A percentile compares a stretch with the other conserved stretches of the same genome.
phyloP scores from a whole-genome alignment of 306 rosid species.

The Ziziphus jujuba region DNA sequence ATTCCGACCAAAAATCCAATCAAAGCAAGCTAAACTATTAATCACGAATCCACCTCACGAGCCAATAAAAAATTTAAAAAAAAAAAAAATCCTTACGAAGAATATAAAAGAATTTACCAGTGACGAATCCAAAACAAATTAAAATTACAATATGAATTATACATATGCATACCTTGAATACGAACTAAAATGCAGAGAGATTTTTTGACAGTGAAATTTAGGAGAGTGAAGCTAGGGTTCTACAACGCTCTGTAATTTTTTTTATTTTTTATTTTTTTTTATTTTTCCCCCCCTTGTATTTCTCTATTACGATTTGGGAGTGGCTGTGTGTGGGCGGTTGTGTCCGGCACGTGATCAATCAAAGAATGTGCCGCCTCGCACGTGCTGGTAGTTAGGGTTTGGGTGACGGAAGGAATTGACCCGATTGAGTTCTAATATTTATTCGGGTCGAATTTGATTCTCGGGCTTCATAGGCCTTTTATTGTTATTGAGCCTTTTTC shows the following conservation, averaged over 20 bases:
- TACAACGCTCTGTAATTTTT: background rate
- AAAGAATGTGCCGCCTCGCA: conserved; percentile 30
- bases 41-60: conserved; percentile 6
- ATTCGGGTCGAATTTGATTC: background rate
- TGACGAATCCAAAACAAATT: background rate
- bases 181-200: conserved; percentile 30
- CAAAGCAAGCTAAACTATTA: conserved; percentile 7
- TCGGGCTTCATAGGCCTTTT: background rate
- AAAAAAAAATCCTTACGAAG: too few species aligned
- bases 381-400: conserved; percentile 41
- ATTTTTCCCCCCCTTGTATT: background rate
- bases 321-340: conserved; percentile 29
- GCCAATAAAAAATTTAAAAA: conserved; percentile 4
- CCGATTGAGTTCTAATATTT: background rate
- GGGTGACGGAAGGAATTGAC: conserved; percentile 4
- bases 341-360: conserved; percentile 56
- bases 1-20: background rate
- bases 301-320: conserved; percentile 16
- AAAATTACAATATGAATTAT: background rate
- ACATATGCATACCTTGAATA: conserved; percentile 24
- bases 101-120: background rate
- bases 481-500: background rate
- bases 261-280: background rate
- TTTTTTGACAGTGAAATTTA: background rate
- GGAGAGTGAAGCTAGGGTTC: conserved; percentile 32